These are phyloP conservation scores for Teratosphaeria gauchensis DNA, from an alignment of 2,329 filamentous ascomycete species.

Conservation along the genomic window DNA sequence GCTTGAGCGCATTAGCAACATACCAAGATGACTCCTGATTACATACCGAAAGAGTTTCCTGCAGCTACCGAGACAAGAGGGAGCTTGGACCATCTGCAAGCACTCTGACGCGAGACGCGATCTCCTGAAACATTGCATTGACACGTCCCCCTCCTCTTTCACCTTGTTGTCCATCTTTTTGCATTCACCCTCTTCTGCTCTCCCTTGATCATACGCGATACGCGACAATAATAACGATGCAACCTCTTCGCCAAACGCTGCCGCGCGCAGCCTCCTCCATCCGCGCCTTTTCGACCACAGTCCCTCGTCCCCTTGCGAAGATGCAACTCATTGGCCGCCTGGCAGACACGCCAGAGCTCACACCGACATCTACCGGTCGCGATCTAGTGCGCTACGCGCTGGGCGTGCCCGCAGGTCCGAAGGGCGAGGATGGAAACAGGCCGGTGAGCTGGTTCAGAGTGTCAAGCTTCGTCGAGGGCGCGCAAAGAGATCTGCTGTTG, in stretches of 20 bases:
- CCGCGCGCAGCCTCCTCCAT: conserved; percentile 35
- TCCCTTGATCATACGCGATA: background rate
- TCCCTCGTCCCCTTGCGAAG: conserved; percentile 56
- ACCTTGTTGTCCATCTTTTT: background rate
- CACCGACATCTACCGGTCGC: conserved; percentile 57
- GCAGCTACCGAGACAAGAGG: background rate
- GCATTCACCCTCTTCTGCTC: background rate
- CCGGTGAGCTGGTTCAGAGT: conserved; percentile 81
- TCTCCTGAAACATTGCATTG: background rate
- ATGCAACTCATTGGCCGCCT: conserved; percentile 84
- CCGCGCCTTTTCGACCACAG: conserved; percentile 68
- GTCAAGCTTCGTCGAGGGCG: conserved; percentile 61
- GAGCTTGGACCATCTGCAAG: background rate
- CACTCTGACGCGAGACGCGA: background rate
- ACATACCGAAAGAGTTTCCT: background rate
- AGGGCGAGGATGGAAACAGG: conserved; percentile 56
- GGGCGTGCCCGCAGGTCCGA: conserved; percentile 56
- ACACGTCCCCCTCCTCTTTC: background rate
- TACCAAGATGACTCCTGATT: too few species aligned
- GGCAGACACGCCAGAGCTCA: conserved; percentile 66
- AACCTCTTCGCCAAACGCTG: conserved; percentile 39
- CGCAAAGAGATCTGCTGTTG: conserved; percentile 61
- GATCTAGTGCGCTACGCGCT: conserved; percentile 71
- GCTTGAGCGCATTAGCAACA: too few species aligned
- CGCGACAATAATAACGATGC: conserved; percentile 24